Conservation (phyloP, 176 grass and related monocot genomes). For the Musa itinerans region DNA sequence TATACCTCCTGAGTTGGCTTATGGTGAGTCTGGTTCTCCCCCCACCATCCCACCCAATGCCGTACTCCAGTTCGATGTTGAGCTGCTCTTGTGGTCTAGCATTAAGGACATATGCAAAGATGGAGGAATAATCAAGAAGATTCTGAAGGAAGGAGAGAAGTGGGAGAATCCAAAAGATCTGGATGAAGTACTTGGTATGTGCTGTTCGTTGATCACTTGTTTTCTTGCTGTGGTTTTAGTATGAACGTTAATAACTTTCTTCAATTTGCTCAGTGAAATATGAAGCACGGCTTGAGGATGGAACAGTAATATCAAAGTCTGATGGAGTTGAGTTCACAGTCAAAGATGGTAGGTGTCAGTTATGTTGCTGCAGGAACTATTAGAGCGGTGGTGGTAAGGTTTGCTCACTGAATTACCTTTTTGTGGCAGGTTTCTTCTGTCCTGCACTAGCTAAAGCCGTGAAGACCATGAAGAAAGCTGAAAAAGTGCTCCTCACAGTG, state of each 20-base stretch:
- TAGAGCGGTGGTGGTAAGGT: not conserved
- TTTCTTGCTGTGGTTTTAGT: constrained; percentile 1
- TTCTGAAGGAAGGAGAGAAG: constrained; percentile 73
- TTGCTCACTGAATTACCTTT: constrained; percentile 11
- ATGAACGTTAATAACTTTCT: not conserved
- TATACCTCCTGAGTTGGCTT: constrained; percentile 79
- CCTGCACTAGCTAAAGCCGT: constrained; percentile 63
- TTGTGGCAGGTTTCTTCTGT: constrained; percentile 52
- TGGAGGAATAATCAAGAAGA: constrained; percentile 81
- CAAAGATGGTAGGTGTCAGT: constrained; percentile 50
- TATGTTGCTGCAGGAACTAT: not conserved
- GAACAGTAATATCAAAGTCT: constrained; percentile 55
- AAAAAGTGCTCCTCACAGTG: constrained; percentile 70
- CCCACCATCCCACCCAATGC: constrained; percentile 74
- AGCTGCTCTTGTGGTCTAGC: constrained; percentile 80
- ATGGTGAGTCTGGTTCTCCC: constrained; percentile 77
- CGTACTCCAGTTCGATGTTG: constrained; percentile 85
- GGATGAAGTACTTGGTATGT: constrained; percentile 84
- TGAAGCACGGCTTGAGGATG: constrained; percentile 65
- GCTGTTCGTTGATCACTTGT: not conserved
- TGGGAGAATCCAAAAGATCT: constrained; percentile 86
- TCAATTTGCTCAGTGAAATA: constrained; percentile 53
- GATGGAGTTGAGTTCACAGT: constrained; percentile 74
- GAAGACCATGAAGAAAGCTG: constrained; percentile 85
- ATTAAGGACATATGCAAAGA: constrained; percentile 89